Conservation (phyloP, 768 basidiomycete genomes). For the Kwoniella shandongensis region DNA sequence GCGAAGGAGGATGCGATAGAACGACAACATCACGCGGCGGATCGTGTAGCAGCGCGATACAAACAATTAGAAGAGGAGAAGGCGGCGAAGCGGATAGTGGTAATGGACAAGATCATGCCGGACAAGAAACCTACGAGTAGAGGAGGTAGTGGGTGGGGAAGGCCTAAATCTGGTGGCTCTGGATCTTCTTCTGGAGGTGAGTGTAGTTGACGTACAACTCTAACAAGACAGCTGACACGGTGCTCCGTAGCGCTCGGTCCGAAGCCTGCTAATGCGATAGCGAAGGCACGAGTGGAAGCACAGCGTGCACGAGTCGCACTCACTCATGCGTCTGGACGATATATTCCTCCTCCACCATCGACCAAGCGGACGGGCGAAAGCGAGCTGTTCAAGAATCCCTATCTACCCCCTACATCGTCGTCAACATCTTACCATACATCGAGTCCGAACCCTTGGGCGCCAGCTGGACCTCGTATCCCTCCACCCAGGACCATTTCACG, state of each 20-base stretch:
- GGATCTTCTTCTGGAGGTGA: conserved; percentile 2
- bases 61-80: conserved; percentile 37
- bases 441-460: neutral
- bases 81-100: conserved; percentile 36
- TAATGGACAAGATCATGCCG: conserved; percentile 29
- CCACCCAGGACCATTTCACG: neutral
- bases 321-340: conserved; percentile 41
- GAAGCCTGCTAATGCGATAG: conserved; percentile 16
- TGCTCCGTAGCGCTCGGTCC: neutral
- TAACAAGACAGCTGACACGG: neutral
- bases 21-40: conserved; percentile 27
- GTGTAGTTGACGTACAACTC: neutral
- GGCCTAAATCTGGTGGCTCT: neutral
- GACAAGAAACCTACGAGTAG: conserved; percentile 17
- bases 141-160: conserved; percentile 13
- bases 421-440: neutral
- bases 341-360: conserved; percentile 28
- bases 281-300: conserved; percentile 37
- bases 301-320: conserved; percentile 39
- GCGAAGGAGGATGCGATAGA: conserved; percentile 36
- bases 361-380: neutral
- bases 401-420: neutral
- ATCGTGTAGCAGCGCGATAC: conserved; percentile 33
- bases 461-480: neutral
- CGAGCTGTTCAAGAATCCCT: conserved; percentile 29